Base-by-base conservation (phyloP, 2,329 filamentous ascomycete genomes). In the Alternaria ventricosa region DNA sequence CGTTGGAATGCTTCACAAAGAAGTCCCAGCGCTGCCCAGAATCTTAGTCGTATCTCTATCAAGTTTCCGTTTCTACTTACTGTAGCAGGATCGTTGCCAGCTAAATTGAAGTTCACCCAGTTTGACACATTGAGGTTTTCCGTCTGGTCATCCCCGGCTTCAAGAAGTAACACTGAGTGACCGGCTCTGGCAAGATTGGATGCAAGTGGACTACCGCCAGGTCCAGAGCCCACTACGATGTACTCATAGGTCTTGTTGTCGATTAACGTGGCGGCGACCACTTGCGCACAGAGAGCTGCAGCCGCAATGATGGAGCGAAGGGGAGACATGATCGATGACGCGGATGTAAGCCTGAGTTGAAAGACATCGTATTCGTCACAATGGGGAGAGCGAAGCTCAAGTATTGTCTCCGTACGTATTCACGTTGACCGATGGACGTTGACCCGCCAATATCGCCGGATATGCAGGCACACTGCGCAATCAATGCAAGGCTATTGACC, bases 1-100 rank as follows among this genome's bases (percentile, higher is more conserved):
- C 83, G 8, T 82, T 79, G 66, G 88, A 89, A 72, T 90, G 88
- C 41, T 84, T 84, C 7, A 89, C 86, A 60, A 86, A 90, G 75
- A 87, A 89, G 72, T 88, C 85, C 88, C 88, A 90, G 47, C 83
- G 79, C 66, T 49, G 20, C 13, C 1, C 46, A 8, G 13, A 13
- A 3, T 8, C 6, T 49, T 12, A 49, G 25, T 30, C 13, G 4
- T 47, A 3, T 45, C 2, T 27, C 4, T 13, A 3, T 6, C 13
- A 9, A 6, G 4, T n/a, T 18, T 3, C 15, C 1, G 0, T 23
- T 3, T 22, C 3, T 0, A 23, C 18, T 2, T 49, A 49, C 46
- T 8, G 46, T 49, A 12, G 15, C 46, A 9, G 46, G 25, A 9
- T 49, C 23, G n/a, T 28, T 49, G 10, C 85, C 87, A 2, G 86